A percentile compares a stretch with the other conserved stretches of the same genome.
phyloP scores from a whole-genome alignment of 768 basidiomycete genomes.

The Russula abietina region DNA sequence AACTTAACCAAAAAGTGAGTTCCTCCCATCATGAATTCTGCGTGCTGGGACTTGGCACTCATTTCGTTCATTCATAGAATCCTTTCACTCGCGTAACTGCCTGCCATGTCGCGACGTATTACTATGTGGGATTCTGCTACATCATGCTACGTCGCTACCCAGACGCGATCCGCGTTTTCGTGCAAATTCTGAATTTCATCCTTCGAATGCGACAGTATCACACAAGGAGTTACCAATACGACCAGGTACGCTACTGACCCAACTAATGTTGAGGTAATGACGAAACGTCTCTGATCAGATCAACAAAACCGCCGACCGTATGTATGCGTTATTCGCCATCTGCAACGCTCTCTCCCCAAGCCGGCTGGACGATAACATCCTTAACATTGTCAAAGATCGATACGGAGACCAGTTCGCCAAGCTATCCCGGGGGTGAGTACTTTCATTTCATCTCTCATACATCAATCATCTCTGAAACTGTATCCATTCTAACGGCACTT shows the following conservation, averaged over 20 bases:
- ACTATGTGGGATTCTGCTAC: slow-evolving; percentile 96
- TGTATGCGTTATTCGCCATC: slow-evolving; percentile 94
- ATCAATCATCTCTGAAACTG: not conserved
- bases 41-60: not conserved
- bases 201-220: slow-evolving; percentile 96
- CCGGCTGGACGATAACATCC: slow-evolving; percentile 89
- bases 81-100: slow-evolving; percentile 93
- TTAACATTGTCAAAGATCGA: slow-evolving; percentile 86
- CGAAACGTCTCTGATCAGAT: slow-evolving; percentile 47
- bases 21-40: not conserved
- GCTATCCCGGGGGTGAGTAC: slow-evolving; percentile 74
- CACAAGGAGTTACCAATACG: slow-evolving; percentile 93
- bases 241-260: slow-evolving; percentile 57
- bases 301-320: slow-evolving; percentile 94
- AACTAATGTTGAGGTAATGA: not conserved
- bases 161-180: slow-evolving; percentile 92
- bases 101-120: slow-evolving; percentile 92
- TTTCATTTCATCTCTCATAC: not conserved
- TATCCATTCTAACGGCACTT: not conserved
- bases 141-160: slow-evolving; percentile 91
- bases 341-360: slow-evolving; percentile 91
- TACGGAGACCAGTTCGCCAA: slow-evolving; percentile 88
- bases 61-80: slow-evolving; percentile 38
- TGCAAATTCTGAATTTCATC: slow-evolving; percentile 90
- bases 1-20: slow-evolving; percentile 77